Base-by-base conservation (phyloP, 768 basidiomycete species). In the Lentinus tigrinus region DNA sequence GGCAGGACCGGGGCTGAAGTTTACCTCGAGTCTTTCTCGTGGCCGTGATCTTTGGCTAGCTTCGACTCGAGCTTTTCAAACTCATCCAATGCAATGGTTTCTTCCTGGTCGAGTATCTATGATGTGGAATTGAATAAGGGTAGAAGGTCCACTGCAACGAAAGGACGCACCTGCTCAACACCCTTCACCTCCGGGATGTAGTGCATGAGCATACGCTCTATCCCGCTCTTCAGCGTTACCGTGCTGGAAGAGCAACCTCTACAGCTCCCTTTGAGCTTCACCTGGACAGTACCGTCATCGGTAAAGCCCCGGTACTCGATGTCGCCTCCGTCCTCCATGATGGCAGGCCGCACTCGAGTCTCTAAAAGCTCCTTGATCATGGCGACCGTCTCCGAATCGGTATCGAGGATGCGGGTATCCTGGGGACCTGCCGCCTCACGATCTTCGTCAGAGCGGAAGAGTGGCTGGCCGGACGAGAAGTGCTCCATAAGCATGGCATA, bases 351-450 rank as follows among this genome's bases (percentile, higher is more conserved):
- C 17, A 99, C 94, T 14, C 97, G 78, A 2, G 95, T 98, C 70
- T 98, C 96, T 49, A 99, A 77, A 38, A 98, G 71, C 70, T 99
- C 97, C 72, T 99, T 99, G 65, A 99, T 95, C 96, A 98, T 99
- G 8, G 93, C 97, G 3, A 99, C 93, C 3, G 93, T 92, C 72
- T 98, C 97, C 21, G 91, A 89, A 71, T 99, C 97, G 3, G 89
- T 91, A 65, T 98, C 96, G 24, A 98, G 75, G 62, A 98, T 96
- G 52, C 81, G 82, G 9, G 95, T 98, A 71, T 98, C 97, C 72
- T 94, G 91, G 10, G 94, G 93, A 4, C 94, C 94, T 6, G 89
- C 93, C 26, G 81, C 82, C 60, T 88, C 91, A 56, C 81, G 77
- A 46, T 93, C 91, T 70, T 91, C 87, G 38, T 89, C 85, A 49